phyloP scores from a whole-genome alignment of 495 filamentous ascomycete species.

The Bathelium albidoporum region DNA sequence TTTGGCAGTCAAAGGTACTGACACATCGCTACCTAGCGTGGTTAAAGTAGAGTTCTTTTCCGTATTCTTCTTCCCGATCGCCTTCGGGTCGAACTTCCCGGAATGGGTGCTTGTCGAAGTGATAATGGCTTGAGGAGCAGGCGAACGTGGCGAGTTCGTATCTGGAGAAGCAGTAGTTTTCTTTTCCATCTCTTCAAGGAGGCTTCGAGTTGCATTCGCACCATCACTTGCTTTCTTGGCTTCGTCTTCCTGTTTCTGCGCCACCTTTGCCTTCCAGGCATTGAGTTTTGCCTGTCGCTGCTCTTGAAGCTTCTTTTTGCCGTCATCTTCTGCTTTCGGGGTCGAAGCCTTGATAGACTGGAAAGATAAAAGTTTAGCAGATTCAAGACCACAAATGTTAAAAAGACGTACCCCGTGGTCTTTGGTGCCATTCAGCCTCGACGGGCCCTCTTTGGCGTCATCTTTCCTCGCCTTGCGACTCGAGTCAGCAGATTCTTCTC shows the following conservation, averaged over 20 bases:
- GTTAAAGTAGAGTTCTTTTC: constrained; percentile 33
- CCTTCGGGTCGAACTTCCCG: constrained; percentile 84
- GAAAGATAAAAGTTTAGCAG: constrained; percentile 7
- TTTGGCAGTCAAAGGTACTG: constrained; percentile 47
- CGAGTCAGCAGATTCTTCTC: constrained; percentile 2
- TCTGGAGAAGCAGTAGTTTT: constrained; percentile 48
- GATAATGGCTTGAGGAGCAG: constrained; percentile 20
- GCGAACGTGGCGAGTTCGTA: constrained; percentile 44
- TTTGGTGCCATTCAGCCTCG: constrained; percentile 4
- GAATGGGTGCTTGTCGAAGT: constrained; percentile 48
- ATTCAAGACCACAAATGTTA: not conserved
- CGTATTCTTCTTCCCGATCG: constrained; percentile 63
- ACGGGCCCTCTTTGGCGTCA: not conserved
- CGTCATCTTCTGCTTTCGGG: constrained; percentile 10
- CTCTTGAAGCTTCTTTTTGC: constrained; percentile 12
- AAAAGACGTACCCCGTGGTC: constrained; percentile 13
- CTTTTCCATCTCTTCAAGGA: constrained; percentile 67
- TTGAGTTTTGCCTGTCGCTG: constrained; percentile 18
- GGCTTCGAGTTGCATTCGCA: constrained; percentile 33
- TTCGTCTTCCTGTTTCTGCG: constrained; percentile 6
- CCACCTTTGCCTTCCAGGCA: constrained; percentile 21
- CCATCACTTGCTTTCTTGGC: not conserved
- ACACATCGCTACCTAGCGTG: constrained; percentile 52
- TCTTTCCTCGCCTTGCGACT: not conserved
- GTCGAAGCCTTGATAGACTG: constrained; percentile 10